These are phyloP conservation scores for Clathrus columnatus DNA, from an alignment of 768 basidiomycete species.

Conservation along the genomic window DNA sequence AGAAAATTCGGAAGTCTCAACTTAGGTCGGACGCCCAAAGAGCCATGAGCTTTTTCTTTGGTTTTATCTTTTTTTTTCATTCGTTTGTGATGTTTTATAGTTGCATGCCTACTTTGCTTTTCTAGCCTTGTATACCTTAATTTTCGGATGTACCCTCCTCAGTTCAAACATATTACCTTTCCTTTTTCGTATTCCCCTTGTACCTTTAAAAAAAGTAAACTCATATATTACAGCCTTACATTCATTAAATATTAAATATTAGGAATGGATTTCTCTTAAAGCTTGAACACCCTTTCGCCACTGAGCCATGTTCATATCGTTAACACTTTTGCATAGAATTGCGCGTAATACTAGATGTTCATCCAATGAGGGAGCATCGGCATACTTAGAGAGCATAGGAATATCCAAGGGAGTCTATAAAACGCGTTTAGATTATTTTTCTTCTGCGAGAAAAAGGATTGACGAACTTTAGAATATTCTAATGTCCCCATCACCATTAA, in stretches of 20 bases:
- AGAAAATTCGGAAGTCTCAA: slow-evolving; percentile 70
- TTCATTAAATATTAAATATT: background rate
- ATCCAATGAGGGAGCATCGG: slow-evolving; percentile 5
- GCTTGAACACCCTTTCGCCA: background rate
- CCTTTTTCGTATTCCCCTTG: background rate
- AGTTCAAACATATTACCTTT: background rate
- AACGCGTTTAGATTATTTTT: too few species aligned
- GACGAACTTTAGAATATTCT: background rate
- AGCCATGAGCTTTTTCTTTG: slow-evolving; percentile 16
- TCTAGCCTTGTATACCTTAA: background rate
- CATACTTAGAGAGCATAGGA: slow-evolving; percentile 7
- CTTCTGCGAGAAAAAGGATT: background rate
- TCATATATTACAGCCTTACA: background rate
- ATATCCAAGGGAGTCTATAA: slow-evolving; percentile 2
- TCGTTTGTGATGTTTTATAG: background rate
- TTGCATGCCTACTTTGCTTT: background rate
- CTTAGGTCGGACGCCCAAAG: slow-evolving; percentile 43
- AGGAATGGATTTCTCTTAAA: background rate
- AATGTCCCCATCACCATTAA: slow-evolving; percentile 8
- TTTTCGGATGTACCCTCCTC: slow-evolving; percentile 1
- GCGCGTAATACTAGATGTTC: slow-evolving; percentile 1
- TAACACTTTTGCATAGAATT: background rate
- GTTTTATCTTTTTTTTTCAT: background rate
- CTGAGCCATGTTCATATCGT: background rate
- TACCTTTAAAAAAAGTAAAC: background rate